Base-by-base conservation (phyloP, 2,329 filamentous ascomycete species). In the Didymella exigua region DNA sequence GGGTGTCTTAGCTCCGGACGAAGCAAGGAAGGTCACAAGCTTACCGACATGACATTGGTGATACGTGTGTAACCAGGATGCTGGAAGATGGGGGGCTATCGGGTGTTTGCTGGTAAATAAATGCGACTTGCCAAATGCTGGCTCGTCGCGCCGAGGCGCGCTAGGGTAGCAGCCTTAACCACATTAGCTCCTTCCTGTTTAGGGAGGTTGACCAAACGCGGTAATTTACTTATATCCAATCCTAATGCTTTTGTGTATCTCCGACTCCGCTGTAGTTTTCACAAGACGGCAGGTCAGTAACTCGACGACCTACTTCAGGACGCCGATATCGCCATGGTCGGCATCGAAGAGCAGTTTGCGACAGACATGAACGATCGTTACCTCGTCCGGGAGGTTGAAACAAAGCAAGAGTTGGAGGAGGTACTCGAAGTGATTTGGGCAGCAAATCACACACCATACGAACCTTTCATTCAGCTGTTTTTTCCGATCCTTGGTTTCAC, bases 391-490 rank as follows among this genome's bases (percentile, higher is more conserved):
- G 59, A 70, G 47, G 67, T 64, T 30, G 50, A 60, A 34, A 66
- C 63, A 5, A 65, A 49, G 54, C 47, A 67, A 62, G 69, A 74
- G 56, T 52, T 74, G 59, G 66, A 70, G 49, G 45, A 46, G 18
- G 66, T 73, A 24, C 55, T 72, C 56, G 63, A 71, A 14, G 67
- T 73, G 16, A 71, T 74, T 19, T 73, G 71, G 70, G 63, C 63
- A 13, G 72, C 71, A 11, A 74, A 74, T 43, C 66, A 74, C 43
- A 61, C 58, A 19, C 72, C 72, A 2, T 74, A 73, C 56, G 72
- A 74, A 31, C 68, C 71, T 9, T 68, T 73, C 46, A 62, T 65
- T 27, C 70, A 74, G 42, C 47, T 74, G 4, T 67, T 73, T 58
- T 73, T 73, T 41, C 72, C 72, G 6, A 60, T 73, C 18, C 62